phyloP scores from a whole-genome alignment of 768 basidiomycete species.

The Porpolomopsis calyptriformis region DNA sequence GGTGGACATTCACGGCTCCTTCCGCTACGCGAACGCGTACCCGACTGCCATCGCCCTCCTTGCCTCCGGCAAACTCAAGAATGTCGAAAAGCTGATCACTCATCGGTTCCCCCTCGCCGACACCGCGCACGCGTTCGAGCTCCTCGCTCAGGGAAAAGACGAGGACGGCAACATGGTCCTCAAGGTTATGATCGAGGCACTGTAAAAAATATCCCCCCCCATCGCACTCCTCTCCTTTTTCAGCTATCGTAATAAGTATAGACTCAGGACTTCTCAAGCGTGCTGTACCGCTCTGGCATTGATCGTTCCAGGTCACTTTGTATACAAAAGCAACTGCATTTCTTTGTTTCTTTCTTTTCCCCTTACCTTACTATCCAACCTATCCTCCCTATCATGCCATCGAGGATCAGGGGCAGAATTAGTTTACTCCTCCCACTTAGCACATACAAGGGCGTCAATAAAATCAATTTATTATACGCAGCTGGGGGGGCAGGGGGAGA shows the following conservation, averaged over 20 bases:
- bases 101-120: slow-evolving; percentile 62
- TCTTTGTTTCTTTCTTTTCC: no score
- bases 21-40: slow-evolving; percentile 88
- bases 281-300: neutral
- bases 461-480: neutral
- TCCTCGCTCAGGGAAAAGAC: slow-evolving; percentile 67
- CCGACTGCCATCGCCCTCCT: slow-evolving; percentile 74
- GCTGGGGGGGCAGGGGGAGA: no score
- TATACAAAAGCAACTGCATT: no score
- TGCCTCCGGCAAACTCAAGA: slow-evolving; percentile 50
- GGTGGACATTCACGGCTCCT: slow-evolving; percentile 87
- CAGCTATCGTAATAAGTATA: no score
- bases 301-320: no score
- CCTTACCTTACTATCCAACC: no score
- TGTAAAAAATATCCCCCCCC: slow-evolving; percentile 11
- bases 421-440: no score
- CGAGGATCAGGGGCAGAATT: neutral
- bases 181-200: slow-evolving; percentile 72
- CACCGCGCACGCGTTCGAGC: slow-evolving; percentile 69
- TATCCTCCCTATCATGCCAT: no score
- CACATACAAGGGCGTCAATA: neutral
- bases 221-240: slow-evolving; percentile 16
- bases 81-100: slow-evolving; percentile 67
- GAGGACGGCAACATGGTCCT: slow-evolving; percentile 73
- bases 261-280: no score